Evolutionary conservation across 176 grass and related monocot genomes (phyloP).

Genomic region (Triticum turgidum): DNA sequence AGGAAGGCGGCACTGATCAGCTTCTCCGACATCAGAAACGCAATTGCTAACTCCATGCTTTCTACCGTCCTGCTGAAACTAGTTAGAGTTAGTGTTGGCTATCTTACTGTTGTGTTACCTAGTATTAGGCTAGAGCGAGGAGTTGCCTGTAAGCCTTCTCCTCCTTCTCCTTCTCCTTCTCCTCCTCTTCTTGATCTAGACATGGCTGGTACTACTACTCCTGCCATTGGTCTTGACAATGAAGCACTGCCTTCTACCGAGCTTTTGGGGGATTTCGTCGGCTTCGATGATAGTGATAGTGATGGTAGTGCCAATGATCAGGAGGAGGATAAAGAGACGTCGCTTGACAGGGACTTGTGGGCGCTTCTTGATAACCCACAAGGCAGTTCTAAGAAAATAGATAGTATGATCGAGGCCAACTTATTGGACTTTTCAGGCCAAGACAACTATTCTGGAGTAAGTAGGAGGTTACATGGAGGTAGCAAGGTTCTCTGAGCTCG

Average conservation of each 20-base stretch:
- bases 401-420: conserved; percentile 40
- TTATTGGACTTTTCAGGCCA: conserved; percentile 31
- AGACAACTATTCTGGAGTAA: conserved; percentile 11
- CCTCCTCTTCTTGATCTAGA: conserved; percentile 13
- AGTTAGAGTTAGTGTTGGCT: conserved; percentile 26
- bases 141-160: not conserved
- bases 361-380: not conserved
- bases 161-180: not conserved
- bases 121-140: conserved; percentile 28
- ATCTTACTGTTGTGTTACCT: conserved; percentile 32
- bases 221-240: not conserved
- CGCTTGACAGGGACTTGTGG: not conserved
- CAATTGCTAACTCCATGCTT: conserved; percentile 38
- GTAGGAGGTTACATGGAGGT: conserved; percentile 31
- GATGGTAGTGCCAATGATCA: not conserved
- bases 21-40: conserved; percentile 56
- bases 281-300: conserved; percentile 13
- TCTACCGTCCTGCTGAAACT: conserved; percentile 34
- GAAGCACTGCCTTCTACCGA: conserved; percentile 21
- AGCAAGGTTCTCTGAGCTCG: conserved; percentile 17
- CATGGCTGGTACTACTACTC: not conserved
- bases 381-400: conserved; percentile 29
- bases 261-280: conserved; percentile 30
- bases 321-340: not conserved
- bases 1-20: conserved; percentile 44